Percentiles rank a stretch among this genome's conserved stretches.
Evolutionary conservation across 139 green algal species (phyloP).

Genomic region (Closterium sp.): DNA sequence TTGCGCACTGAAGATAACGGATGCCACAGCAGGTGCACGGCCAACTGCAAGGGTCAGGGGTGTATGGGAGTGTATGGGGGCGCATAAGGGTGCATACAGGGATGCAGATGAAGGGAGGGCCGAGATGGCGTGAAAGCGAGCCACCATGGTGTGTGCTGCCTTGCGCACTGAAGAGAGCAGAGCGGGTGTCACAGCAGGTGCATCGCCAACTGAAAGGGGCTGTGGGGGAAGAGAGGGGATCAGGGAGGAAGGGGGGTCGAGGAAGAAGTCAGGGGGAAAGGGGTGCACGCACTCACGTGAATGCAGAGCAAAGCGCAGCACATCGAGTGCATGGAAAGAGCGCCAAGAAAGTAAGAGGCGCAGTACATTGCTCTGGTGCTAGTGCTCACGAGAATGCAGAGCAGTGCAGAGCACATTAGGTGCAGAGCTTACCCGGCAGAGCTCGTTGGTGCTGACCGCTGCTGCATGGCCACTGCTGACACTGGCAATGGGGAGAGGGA

Average conservation of each 20-base stretch:
- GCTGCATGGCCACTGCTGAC: neutral
- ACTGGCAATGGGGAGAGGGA: neutral
- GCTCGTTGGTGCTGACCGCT: neutral
- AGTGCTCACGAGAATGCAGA: too few relatives aligned
- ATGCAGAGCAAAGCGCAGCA: too few relatives aligned
- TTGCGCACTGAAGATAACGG: conserved; percentile 23
- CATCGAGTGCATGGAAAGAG: too few relatives aligned
- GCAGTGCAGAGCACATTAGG: too few relatives aligned
- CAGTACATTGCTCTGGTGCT: too few relatives aligned
- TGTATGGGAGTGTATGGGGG: neutral
- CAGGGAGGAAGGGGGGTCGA: too few relatives aligned
- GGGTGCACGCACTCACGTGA: too few relatives aligned
- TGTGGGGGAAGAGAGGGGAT: too few relatives aligned
- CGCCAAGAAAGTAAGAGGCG: too few relatives aligned
- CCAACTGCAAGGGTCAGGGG: too few relatives aligned
- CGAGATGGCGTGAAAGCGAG: conserved; percentile 5
- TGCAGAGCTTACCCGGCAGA: neutral
- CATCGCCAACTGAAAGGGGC: conserved; percentile 12
- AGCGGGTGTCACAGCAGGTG: conserved; percentile 30
- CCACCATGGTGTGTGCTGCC: neutral
- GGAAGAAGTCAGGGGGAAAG: neutral
- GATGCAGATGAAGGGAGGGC: conserved; percentile 7
- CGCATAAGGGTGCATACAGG: conserved; percentile 14
- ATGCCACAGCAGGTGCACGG: conserved; percentile 18
- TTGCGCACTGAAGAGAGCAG: conserved; percentile 16